These are phyloP conservation scores for Botryosphaeria dothidea DNA, from an alignment of 2,329 filamentous ascomycete genomes.

Conservation along the genomic window DNA sequence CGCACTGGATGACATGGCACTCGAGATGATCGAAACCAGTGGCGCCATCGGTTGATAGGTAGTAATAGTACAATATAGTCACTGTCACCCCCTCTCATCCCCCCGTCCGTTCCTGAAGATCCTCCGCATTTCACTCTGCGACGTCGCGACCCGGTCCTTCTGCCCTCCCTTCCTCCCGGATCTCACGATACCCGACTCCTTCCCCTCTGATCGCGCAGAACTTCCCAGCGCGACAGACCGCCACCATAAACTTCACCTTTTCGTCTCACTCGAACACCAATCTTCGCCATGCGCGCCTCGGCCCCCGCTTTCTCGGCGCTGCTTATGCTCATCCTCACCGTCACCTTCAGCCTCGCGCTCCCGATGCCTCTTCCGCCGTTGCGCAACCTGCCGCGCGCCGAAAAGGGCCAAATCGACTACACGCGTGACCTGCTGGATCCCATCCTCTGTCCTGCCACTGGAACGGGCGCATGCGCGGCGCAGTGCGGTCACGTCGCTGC, in stretches of 20 bases:
- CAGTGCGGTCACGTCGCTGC: not conserved
- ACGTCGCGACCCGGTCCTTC: not conserved
- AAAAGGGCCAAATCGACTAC: conserved; percentile 13
- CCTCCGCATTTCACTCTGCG: not conserved
- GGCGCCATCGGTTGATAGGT: not conserved
- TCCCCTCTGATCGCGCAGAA: not conserved
- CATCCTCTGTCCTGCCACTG: conserved; percentile 3
- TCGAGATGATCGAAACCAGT: not conserved
- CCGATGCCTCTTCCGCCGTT: not conserved
- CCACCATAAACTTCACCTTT: no score
- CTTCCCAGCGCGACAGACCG: not conserved
- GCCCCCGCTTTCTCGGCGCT: not conserved
- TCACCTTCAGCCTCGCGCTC: not conserved
- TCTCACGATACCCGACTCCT: not conserved
- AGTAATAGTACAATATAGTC: not conserved
- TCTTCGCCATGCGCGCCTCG: not conserved
- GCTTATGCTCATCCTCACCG: not conserved
- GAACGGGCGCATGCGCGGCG: not conserved
- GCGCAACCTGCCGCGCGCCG: conserved; percentile 8
- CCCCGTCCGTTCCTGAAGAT: conserved; percentile 5
- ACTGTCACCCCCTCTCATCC: not conserved
- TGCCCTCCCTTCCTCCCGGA: not conserved
- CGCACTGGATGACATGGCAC: not conserved
- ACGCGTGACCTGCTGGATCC: conserved; percentile 9
- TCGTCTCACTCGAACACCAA: no score